Evolutionary conservation across 2,329 filamentous ascomycete genomes (phyloP).

Genomic region (Calonectria crousiana): DNA sequence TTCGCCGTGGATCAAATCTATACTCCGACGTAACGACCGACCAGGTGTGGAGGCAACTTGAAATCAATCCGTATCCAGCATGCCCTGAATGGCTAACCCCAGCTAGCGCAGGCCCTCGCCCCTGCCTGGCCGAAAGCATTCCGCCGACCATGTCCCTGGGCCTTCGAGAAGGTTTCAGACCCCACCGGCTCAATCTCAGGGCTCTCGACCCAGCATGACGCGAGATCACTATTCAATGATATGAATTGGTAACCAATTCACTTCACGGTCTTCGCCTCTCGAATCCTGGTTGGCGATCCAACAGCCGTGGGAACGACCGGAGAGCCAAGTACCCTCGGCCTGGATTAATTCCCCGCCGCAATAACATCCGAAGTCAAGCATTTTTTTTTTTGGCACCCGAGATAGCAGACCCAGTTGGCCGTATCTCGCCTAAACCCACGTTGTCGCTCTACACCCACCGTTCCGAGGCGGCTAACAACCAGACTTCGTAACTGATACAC

Average conservation of each 20-base stretch:
- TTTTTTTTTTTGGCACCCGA: slow-evolving; percentile 7
- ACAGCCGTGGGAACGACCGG: slow-evolving; percentile 23
- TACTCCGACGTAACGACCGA: slow-evolving; percentile 35
- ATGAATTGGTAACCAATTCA: slow-evolving; percentile 38
- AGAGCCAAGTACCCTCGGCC: slow-evolving; percentile 29
- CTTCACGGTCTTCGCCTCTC: slow-evolving; percentile 30
- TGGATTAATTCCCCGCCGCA: slow-evolving; percentile 24
- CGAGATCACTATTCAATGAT: slow-evolving; percentile 43
- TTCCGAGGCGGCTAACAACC: neutral
- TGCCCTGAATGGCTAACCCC: slow-evolving; percentile 26
- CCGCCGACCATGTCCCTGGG: slow-evolving; percentile 48
- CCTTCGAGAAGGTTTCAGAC: slow-evolving; percentile 48
- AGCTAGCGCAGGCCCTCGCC: slow-evolving; percentile 35
- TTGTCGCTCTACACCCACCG: slow-evolving; percentile 7
- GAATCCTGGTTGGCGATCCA: slow-evolving; percentile 43
- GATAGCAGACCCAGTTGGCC: slow-evolving; percentile 6
- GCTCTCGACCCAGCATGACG: slow-evolving; percentile 39
- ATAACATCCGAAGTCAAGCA: slow-evolving; percentile 8
- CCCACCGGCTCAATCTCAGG: slow-evolving; percentile 34
- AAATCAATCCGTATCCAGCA: slow-evolving; percentile 42
- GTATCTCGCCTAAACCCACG: slow-evolving; percentile 2
- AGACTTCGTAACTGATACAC: slow-evolving; percentile 16
- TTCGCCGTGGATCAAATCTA: slow-evolving; percentile 41
- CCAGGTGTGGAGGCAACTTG: slow-evolving; percentile 26
- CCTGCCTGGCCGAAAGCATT: slow-evolving; percentile 41